phyloP scores from a whole-genome alignment of 1,284 basidiomycete species.

The Pseudozyma tsukubaensis region DNA sequence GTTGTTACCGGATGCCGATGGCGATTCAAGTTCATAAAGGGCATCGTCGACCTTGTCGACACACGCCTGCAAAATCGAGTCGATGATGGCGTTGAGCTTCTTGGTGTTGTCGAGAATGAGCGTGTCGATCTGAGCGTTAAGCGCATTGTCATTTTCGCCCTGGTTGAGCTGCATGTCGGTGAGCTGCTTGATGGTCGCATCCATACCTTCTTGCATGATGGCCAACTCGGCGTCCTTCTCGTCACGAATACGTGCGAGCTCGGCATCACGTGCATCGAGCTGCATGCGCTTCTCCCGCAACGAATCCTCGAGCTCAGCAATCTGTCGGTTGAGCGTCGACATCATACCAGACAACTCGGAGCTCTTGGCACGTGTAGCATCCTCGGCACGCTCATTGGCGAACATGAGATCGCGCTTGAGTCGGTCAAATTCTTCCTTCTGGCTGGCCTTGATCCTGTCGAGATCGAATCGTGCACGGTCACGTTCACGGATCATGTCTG shows the following conservation, averaged over 20 bases:
- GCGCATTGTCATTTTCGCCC: constrained; percentile 85
- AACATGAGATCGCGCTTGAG: constrained; percentile 92
- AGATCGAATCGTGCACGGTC: constrained; percentile 96
- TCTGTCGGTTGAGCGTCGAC: constrained; percentile 93
- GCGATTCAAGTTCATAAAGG: constrained; percentile 96
- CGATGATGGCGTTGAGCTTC: constrained; percentile 97
- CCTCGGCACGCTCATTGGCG: constrained; percentile 97
- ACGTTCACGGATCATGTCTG: constrained; percentile 98
- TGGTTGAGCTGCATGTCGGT: constrained; percentile 87
- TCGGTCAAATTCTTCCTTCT: constrained; percentile 95
- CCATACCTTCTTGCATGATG: constrained; percentile 96
- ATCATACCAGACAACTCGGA: constrained; percentile 90
- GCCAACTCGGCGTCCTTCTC: constrained; percentile 97
- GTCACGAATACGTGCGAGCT: constrained; percentile 83
- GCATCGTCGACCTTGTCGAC: constrained; percentile 97
- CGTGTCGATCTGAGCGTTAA: constrained; percentile 94
- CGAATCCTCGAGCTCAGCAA: constrained; percentile 93
- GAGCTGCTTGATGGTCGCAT: constrained; percentile 88
- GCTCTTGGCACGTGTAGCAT: constrained; percentile 89
- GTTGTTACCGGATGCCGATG: constrained; percentile 89
- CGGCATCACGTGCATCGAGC: constrained; percentile 79
- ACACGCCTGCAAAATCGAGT: constrained; percentile 94
- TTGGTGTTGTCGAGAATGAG: constrained; percentile 97
- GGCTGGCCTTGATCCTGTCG: constrained; percentile 88
- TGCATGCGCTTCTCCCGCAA: constrained; percentile 79